Conservation (phyloP, 2,329 filamentous ascomycete genomes). For the Decorospora gaudefroyi region DNA sequence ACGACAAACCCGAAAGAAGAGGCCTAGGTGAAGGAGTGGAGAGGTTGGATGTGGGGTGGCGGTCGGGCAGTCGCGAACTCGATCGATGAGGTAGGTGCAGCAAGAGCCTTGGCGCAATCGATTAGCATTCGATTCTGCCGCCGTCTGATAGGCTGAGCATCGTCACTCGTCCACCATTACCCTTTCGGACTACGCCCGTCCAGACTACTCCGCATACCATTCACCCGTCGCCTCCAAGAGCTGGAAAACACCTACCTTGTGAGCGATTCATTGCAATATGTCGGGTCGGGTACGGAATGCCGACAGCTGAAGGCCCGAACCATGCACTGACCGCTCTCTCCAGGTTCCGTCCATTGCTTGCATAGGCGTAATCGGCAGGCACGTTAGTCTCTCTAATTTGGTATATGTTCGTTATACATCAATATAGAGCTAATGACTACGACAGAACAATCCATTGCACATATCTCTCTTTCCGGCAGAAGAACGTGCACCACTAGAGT, state of each 20-base stretch:
- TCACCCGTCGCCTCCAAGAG: conserved; percentile 15
- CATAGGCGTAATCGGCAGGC: conserved; percentile 90
- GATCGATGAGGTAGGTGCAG: conserved; percentile 41
- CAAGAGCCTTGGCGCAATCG: conserved; percentile 30
- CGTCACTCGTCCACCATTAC: conserved; percentile 26
- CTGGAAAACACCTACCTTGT: conserved; percentile 2
- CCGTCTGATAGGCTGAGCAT: conserved; percentile 39
- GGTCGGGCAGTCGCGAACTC: conserved; percentile 30
- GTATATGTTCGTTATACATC: conserved; percentile 6
- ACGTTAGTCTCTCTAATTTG: conserved; percentile 64
- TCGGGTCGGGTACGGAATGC: conserved; percentile 12
- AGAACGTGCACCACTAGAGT: conserved; percentile 79
- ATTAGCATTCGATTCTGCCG: conserved; percentile 38
- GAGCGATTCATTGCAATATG: conserved; percentile 10
- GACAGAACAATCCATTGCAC: conserved; percentile 92
- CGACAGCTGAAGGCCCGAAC: background rate
- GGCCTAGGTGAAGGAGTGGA: conserved; percentile 44
- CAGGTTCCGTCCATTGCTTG: conserved; percentile 79
- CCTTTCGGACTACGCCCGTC: conserved; percentile 33
- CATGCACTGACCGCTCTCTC: conserved; percentile 4
- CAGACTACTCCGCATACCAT: conserved; percentile 18
- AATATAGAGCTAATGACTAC: conserved; percentile 12
- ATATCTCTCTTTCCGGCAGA: conserved; percentile 82
- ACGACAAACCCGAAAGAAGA: conserved; percentile 43
- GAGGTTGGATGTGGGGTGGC: conserved; percentile 43